These are phyloP conservation scores for Maudiozyma serrabonitensis DNA, from an alignment of 805 yeast species.

Conservation along the genomic window DNA sequence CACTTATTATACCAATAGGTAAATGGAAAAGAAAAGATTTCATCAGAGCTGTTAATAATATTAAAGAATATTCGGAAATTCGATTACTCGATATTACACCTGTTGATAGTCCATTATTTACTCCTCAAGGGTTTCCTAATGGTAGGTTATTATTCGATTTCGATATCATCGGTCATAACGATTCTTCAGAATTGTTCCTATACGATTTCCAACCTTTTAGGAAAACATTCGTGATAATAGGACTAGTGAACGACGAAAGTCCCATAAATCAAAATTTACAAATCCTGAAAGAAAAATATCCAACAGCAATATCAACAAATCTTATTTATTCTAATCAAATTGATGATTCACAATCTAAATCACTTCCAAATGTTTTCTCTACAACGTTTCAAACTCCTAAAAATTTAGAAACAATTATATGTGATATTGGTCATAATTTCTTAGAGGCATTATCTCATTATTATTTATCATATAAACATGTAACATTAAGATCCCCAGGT, in stretches of 20 bases:
- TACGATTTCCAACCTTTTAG: constrained; percentile 88
- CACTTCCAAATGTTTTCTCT: constrained; percentile 6
- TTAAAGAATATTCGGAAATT: constrained; percentile 49
- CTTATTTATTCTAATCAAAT: constrained; percentile 14
- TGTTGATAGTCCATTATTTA: constrained; percentile 48
- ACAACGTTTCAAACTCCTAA: constrained; percentile 6
- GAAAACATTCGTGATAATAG: constrained; percentile 58
- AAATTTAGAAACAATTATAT: constrained; percentile 51
- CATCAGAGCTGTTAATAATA: constrained; percentile 31
- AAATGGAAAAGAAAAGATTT: constrained; percentile 33
- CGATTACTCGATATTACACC: constrained; percentile 71
- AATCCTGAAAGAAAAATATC: constrained; percentile 30
- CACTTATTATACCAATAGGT: constrained; percentile 61
- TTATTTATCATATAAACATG: constrained; percentile 66
- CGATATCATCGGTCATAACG: constrained; percentile 32
- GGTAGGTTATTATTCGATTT: constrained; percentile 63
- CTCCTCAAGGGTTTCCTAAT: constrained; percentile 76
- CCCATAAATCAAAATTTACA: constrained; percentile 23
- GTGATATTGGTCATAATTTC: constrained; percentile 62
- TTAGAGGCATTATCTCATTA: constrained; percentile 54
- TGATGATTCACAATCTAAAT: background rate
- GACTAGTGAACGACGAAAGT: constrained; percentile 29
- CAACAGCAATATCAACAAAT: constrained; percentile 25
- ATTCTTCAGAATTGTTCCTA: constrained; percentile 52
- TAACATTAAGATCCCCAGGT: constrained; percentile 77